Percentiles rank a stretch among this genome's conserved stretches.
Conservation (phyloP, 768 basidiomycete genomes). For the Gloeopeniophorella convolvens region DNA sequence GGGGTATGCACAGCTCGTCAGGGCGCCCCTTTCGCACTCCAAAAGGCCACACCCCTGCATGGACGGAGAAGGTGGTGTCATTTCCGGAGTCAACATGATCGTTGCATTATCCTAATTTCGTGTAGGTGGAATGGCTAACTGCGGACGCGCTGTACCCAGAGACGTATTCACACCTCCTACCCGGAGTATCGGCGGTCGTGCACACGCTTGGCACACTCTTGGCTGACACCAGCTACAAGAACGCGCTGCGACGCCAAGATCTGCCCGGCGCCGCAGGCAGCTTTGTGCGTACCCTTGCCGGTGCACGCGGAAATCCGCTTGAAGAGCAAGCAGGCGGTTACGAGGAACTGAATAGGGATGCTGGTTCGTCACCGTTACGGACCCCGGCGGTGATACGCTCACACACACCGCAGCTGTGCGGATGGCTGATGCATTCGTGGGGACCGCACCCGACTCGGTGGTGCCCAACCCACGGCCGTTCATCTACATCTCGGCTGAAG, state of each 20-base stretch:
- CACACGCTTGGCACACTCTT: slow-evolving; percentile 91
- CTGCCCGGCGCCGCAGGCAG: slow-evolving; percentile 44
- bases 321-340: slow-evolving; percentile 48
- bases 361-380: slow-evolving; percentile 50
- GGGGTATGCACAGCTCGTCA: slow-evolving; percentile 52
- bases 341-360: slow-evolving; percentile 80
- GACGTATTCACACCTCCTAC: slow-evolving; percentile 63
- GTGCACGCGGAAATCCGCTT: slow-evolving; percentile 50
- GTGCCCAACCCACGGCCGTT: slow-evolving; percentile 50
- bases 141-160: slow-evolving; percentile 78
- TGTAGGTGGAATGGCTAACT: slow-evolving; percentile 79
- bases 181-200: slow-evolving; percentile 69
- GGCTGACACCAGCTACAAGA: slow-evolving; percentile 77
- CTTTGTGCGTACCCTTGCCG: slow-evolving; percentile 36
- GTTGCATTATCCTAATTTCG: slow-evolving; percentile 6
- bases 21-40: slow-evolving; percentile 80
- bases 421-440: slow-evolving; percentile 72
- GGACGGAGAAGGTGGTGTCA: slow-evolving; percentile 63
- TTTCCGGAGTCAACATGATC: neutral
- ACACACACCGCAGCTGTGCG: slow-evolving; percentile 44
- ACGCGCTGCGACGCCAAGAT: slow-evolving; percentile 54
- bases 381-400: slow-evolving; percentile 3
- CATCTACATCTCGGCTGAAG: slow-evolving; percentile 93
- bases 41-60: slow-evolving; percentile 86
- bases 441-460: slow-evolving; percentile 32